These are phyloP conservation scores for Arabis alpina DNA, from an alignment of 345 rosid species.

Conservation along the genomic window DNA sequence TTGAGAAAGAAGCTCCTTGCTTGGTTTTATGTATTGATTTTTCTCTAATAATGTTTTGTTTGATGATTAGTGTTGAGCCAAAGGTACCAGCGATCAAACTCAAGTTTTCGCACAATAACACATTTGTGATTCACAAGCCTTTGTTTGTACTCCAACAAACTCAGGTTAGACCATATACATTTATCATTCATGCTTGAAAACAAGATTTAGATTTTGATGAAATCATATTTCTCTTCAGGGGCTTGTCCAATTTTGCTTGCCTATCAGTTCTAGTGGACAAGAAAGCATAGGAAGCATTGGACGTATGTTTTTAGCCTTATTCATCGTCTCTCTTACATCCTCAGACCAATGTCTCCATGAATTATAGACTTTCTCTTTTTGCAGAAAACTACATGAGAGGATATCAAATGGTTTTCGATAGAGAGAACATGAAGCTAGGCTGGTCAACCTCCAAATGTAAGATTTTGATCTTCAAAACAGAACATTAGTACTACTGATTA, in stretches of 20 bases:
- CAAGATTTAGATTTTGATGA: slow-evolving; percentile 16
- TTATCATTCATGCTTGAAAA: slow-evolving; percentile 8
- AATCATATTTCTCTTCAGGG: slow-evolving; percentile 51
- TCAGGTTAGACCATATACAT: slow-evolving; percentile 52
- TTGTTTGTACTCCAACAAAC: slow-evolving; percentile 60
- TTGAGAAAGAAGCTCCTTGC: not conserved
- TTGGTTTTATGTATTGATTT: not conserved
- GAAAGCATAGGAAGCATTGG: slow-evolving; percentile 70
- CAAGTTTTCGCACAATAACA: slow-evolving; percentile 67
- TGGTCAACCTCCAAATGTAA: slow-evolving; percentile 89
- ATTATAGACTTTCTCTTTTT: not conserved
- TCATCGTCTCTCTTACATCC: slow-evolving; percentile 9
- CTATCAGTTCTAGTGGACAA: slow-evolving; percentile 60
- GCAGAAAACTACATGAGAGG: slow-evolving; percentile 94
- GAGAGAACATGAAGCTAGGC: slow-evolving; percentile 77
- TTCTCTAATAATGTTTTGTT: not conserved
- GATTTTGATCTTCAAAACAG: slow-evolving; percentile 32
- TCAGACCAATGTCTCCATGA: not conserved
- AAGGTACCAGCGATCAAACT: slow-evolving; percentile 69
- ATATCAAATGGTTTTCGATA: slow-evolving; percentile 76
- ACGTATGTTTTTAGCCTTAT: slow-evolving; percentile 45
- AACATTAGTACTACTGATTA: not conserved
- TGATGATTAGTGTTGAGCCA: slow-evolving; percentile 55
- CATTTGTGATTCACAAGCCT: slow-evolving; percentile 76
- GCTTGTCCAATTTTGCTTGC: slow-evolving; percentile 63